Conservation (phyloP, 2,329 filamentous ascomycete species). For the Fusarium virguliforme region DNA sequence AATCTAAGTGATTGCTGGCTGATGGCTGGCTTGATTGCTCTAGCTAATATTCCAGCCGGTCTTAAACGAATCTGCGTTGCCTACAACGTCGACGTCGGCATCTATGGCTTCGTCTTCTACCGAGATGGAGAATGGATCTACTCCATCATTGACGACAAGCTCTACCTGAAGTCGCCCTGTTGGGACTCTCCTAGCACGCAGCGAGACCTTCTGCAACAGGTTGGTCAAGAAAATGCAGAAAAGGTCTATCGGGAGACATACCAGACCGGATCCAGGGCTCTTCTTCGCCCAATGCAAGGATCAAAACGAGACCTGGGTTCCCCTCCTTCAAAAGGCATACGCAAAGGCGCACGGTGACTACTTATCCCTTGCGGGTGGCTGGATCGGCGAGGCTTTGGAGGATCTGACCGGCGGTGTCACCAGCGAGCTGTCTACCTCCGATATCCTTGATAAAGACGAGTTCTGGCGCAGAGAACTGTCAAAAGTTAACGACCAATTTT, state of each 20-base stretch:
- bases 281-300: conserved; percentile 85
- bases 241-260: conserved; percentile 79
- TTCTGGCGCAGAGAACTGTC: conserved; percentile 89
- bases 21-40: conserved; percentile 82
- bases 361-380: conserved; percentile 78
- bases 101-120: conserved; percentile 92
- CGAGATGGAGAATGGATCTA: conserved; percentile 93
- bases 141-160: too few species aligned
- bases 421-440: conserved; percentile 76
- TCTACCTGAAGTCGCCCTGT: conserved; percentile 84
- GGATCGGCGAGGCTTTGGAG: conserved; percentile 74
- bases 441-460: conserved; percentile 83
- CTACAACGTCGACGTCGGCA: conserved; percentile 80
- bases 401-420: conserved; percentile 81
- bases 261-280: conserved; percentile 80
- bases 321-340: conserved; percentile 85
- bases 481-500: conserved; percentile 85
- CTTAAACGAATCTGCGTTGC: conserved; percentile 84
- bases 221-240: conserved; percentile 81
- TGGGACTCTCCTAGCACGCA: conserved; percentile 86
- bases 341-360: conserved; percentile 89
- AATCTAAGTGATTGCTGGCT: conserved; percentile 86
- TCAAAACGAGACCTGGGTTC: conserved; percentile 87
- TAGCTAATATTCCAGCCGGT: conserved; percentile 81
- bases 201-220: conserved; percentile 80